Conservation (phyloP, 805 yeast species). For the Nakazawaea populi region DNA sequence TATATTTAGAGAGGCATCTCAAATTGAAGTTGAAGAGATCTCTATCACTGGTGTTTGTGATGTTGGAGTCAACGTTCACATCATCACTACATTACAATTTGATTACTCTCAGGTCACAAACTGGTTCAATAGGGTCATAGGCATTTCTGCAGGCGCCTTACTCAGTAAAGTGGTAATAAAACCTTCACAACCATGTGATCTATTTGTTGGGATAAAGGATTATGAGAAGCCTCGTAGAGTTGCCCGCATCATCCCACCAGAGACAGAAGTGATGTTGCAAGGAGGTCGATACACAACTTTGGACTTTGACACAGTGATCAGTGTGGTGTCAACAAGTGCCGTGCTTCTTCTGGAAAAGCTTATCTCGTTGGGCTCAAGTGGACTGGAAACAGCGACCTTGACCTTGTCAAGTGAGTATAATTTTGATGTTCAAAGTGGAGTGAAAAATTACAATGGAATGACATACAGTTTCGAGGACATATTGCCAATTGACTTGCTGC, state of each 20-base stretch:
- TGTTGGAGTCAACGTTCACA: constrained; percentile 12
- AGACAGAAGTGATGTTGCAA: background rate
- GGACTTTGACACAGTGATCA: constrained; percentile 13
- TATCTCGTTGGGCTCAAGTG: background rate
- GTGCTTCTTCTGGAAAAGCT: constrained; percentile 1
- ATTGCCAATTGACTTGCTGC: background rate
- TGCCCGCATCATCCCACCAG: constrained; percentile 4
- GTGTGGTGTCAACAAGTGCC: constrained; percentile 8
- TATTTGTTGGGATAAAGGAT: constrained; percentile 10
- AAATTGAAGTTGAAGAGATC: constrained; percentile 7
- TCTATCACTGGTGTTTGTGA: constrained; percentile 11
- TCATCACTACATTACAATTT: constrained; percentile 11
- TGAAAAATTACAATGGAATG: constrained; percentile 1
- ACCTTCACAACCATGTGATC: constrained; percentile 7
- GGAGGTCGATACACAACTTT: background rate
- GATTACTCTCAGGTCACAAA: constrained; percentile 14
- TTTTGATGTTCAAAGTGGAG: constrained; percentile 3
- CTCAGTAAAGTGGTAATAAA: constrained; percentile 10
- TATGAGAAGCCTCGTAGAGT: constrained; percentile 1
- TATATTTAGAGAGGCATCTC: constrained; percentile 5
- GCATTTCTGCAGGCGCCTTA: background rate
- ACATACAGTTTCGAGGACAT: constrained; percentile 2
- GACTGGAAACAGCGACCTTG: background rate
- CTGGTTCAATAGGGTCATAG: constrained; percentile 8
- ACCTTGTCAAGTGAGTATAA: background rate